Conservation (phyloP, 345 rosid genomes). For the Eucalyptus curtisii region DNA sequence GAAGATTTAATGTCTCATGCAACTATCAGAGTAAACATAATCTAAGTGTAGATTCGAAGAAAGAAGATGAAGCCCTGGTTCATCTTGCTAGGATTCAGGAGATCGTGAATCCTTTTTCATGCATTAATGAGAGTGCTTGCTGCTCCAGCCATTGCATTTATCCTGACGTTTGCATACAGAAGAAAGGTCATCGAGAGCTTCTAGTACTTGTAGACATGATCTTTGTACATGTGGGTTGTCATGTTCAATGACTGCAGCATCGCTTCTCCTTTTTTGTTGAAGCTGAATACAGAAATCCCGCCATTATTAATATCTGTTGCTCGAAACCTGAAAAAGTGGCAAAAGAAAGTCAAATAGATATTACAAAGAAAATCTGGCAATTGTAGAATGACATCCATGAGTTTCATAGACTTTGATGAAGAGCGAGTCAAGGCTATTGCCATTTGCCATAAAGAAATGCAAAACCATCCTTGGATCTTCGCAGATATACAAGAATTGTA, state of each 20-base stretch:
- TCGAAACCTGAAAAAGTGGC: constrained; percentile 26
- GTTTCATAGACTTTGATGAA: not conserved
- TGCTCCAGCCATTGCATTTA: not conserved
- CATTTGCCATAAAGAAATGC: not conserved
- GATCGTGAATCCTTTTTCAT: not conserved
- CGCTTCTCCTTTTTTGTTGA: constrained; percentile 51
- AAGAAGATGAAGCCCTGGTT: not conserved
- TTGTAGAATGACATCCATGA: not conserved
- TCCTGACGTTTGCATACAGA: not conserved
- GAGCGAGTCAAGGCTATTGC: not conserved
- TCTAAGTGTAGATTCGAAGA: not conserved
- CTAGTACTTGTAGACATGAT: constrained; percentile 26
- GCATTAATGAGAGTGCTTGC: not conserved
- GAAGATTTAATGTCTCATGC: not conserved
- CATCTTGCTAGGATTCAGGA: not conserved
- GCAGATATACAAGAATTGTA: not conserved
- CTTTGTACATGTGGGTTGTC: constrained; percentile 51
- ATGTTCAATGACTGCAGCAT: constrained; percentile 50
- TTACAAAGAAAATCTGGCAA: not conserved
- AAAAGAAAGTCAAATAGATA: not conserved
- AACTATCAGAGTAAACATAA: not conserved
- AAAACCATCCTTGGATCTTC: not conserved
- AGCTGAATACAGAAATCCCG: constrained; percentile 30
- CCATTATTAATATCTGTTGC: constrained; percentile 51
- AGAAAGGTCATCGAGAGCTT: not conserved